A percentile compares a stretch with the other conserved stretches of the same genome.
Evolutionary conservation across 306 rosid genomes (phyloP).

Genomic region (Prunus salicina): DNA sequence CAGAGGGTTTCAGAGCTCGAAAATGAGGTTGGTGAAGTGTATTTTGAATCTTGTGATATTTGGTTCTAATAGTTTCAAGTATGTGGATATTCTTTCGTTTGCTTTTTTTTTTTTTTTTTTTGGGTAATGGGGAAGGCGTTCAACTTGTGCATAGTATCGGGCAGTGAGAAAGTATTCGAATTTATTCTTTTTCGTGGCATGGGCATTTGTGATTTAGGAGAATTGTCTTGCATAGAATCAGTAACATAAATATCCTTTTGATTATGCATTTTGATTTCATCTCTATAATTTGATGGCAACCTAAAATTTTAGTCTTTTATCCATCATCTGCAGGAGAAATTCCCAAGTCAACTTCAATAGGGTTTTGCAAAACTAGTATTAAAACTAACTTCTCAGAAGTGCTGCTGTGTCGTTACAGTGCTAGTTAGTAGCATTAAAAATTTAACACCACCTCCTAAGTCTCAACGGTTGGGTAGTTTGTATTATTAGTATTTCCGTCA

Average conservation of each 20-base stretch:
- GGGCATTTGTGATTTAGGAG: not conserved
- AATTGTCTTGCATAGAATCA: not conserved
- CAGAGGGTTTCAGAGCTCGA: conserved; percentile 57
- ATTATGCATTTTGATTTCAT: not conserved
- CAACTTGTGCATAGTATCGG: not conserved
- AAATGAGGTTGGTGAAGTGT: conserved; percentile 65
- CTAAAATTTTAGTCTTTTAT: not conserved
- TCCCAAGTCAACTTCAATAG: not conserved
- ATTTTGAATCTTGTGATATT: not conserved
- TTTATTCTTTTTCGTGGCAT: not conserved
- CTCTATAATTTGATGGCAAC: not conserved
- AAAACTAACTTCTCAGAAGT: not conserved
- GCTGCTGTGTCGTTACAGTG: not conserved
- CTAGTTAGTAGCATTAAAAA: not conserved
- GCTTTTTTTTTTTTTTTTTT: not conserved
- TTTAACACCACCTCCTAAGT: not conserved
- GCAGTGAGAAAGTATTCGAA: not conserved
- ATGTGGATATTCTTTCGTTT: conserved; percentile 2
- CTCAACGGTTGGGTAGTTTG: not conserved
- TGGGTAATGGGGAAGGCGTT: not conserved
- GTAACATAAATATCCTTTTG: not conserved
- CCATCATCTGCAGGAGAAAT: not conserved
- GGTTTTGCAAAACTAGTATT: not conserved
- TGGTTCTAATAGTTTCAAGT: not conserved
- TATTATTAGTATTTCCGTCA: not conserved